Base-by-base conservation (phyloP, 2,329 filamentous ascomycete genomes). In the Penicillium sp. region DNA sequence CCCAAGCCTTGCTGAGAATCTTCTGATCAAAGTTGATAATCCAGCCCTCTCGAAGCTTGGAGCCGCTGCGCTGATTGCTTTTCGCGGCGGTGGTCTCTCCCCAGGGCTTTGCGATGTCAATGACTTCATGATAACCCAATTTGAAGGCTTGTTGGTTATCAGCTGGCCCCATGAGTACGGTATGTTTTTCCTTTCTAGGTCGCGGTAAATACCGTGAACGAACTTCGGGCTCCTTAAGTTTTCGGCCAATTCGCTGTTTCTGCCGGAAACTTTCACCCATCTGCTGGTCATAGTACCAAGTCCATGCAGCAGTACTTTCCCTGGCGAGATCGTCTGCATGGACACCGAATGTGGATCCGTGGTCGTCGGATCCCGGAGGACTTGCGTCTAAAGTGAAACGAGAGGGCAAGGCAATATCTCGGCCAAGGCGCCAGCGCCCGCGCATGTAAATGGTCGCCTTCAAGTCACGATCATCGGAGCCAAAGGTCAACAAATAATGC, bases 1-100 rank as follows among this genome's bases (percentile, higher is more conserved):
- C 66, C 70, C 70, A 73, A 11, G 61, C 62, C 32, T 68, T 41
- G 45, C 71, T 72, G 44, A 75, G 70, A 6, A 79, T 57, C 33
- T 68, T 72, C 1, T 66, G 65, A 3, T 76, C 77, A 13, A 79
- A 41, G 50, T 79, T 77, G 30, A 81, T 49, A 2, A 80, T 52
- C 73, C 76, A 82, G 1, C 67, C 68, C 47, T 69, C 56, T 8
- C 63, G 62, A 27, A 50, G 57, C 25, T 47, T 50, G 20, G 39
- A 40, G 47, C 48, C 37, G 23, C 35, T 17, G 18, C 35, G n/a
- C 25, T 17, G 15, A 30, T 37, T 30, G 16, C 42, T 41, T 42
- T 31, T 10, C 25, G 37, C 37, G 11, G 36, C 25, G 14, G 41
- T 47, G 10, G 53, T 38, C 11, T 52, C 45, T 9, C 52, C 56